Conservation (phyloP, 495 filamentous ascomycete species). For the Penicillium soppii region DNA sequence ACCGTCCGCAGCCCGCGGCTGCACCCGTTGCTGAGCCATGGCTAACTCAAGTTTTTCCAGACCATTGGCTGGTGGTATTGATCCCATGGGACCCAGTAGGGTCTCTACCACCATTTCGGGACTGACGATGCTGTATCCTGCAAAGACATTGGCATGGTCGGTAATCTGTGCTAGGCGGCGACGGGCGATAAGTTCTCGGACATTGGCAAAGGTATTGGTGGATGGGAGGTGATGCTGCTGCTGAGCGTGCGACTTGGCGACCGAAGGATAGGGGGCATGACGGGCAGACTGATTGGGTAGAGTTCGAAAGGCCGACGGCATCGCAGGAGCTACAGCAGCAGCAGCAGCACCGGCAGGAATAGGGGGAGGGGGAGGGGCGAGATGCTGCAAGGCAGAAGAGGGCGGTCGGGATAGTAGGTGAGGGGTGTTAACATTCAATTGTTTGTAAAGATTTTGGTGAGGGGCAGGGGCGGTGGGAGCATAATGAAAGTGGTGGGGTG, state of each 20-base stretch:
- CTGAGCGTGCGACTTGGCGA: constrained; percentile 41
- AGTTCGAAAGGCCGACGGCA: constrained; percentile 52
- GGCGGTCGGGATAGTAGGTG: constrained; percentile 33
- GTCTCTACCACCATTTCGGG: constrained; percentile 50
- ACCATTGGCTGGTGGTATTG: constrained; percentile 43
- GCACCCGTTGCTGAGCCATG: constrained; percentile 50
- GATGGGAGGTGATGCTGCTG: constrained; percentile 39
- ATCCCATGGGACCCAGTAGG: constrained; percentile 48
- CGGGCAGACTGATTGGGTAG: constrained; percentile 43
- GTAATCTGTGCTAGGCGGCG: constrained; percentile 50
- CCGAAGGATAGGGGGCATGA: constrained; percentile 43
- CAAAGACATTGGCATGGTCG: constrained; percentile 51
- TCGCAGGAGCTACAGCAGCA: constrained; percentile 46
- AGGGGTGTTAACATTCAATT: constrained; percentile 25
- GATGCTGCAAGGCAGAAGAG: constrained; percentile 40
- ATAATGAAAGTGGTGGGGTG: constrained; percentile 36
- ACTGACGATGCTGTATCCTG: constrained; percentile 48
- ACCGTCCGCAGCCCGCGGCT: constrained; percentile 44
- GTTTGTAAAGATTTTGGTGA: constrained; percentile 34
- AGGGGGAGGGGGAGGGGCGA: constrained; percentile 37
- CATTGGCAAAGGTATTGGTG: constrained; percentile 49
- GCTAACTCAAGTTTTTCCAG: constrained; percentile 49
- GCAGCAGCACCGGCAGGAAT: constrained; percentile 26
- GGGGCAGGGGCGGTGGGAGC: constrained; percentile 34
- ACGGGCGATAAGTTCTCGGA: constrained; percentile 49